Percentiles rank a stretch among this genome's conserved stretches.
phyloP scores from a whole-genome alignment of 768 basidiomycete species.

The Pisolithus albus region DNA sequence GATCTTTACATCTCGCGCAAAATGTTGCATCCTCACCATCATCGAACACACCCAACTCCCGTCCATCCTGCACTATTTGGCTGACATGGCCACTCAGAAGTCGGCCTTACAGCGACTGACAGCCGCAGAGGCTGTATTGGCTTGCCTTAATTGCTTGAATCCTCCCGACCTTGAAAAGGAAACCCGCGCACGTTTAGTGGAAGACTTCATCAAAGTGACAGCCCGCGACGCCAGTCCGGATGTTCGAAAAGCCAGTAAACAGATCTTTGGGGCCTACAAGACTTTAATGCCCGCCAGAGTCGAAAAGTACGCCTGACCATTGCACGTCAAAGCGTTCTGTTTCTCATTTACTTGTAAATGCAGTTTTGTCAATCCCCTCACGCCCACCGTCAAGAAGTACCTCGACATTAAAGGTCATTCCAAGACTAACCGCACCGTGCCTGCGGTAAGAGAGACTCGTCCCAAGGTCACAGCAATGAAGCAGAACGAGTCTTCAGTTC shows the following conservation, averaged over 20 bases:
- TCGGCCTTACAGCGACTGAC: slow-evolving; percentile 54
- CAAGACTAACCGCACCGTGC: background rate
- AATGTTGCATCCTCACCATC: slow-evolving; percentile 49
- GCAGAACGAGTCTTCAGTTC: background rate
- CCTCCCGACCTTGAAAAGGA: slow-evolving; percentile 77
- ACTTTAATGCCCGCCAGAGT: slow-evolving; percentile 61
- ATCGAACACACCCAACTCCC: slow-evolving; percentile 65
- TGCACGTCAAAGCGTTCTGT: background rate
- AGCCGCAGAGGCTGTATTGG: slow-evolving; percentile 58
- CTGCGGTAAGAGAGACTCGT: background rate
- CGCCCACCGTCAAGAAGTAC: slow-evolving; percentile 72
- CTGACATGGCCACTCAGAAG: slow-evolving; percentile 58
- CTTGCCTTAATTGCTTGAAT: slow-evolving; percentile 67
- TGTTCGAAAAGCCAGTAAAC: slow-evolving; percentile 59
- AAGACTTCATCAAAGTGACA: slow-evolving; percentile 58
- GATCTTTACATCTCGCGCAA: slow-evolving; percentile 63
- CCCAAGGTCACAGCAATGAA: background rate
- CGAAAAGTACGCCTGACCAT: slow-evolving; percentile 42
- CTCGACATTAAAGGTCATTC: slow-evolving; percentile 41
- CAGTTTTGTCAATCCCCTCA: slow-evolving; percentile 69
- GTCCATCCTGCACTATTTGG: slow-evolving; percentile 52
- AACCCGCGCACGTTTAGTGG: slow-evolving; percentile 54
- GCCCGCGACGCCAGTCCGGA: slow-evolving; percentile 73
- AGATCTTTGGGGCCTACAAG: slow-evolving; percentile 73
- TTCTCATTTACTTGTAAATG: slow-evolving; percentile 5